phyloP scores from a whole-genome alignment of 257 asterid species.

The Solanum ossicruentum region DNA sequence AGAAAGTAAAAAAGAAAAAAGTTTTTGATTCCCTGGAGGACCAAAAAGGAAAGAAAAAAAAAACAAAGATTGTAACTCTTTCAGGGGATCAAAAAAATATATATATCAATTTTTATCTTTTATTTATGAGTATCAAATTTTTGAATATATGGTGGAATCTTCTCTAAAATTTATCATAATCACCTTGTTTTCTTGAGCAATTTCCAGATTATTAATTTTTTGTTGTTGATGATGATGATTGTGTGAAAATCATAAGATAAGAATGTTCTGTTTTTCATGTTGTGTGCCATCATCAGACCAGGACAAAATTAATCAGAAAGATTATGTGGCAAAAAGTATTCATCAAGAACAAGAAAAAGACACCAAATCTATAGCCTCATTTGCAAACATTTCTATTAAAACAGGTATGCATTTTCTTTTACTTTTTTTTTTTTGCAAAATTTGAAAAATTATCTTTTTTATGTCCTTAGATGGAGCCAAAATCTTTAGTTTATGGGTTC shows the following conservation, averaged over 20 bases:
- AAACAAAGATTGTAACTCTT: background rate
- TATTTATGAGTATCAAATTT: background rate
- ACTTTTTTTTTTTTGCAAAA: background rate
- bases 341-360: conserved; percentile 14
- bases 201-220: background rate
- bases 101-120: background rate
- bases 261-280: conserved; percentile 8
- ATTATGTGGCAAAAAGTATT: conserved; percentile 13
- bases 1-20: background rate
- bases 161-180: background rate
- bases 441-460: background rate
- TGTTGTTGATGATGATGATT: background rate
- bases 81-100: background rate
- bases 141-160: background rate
- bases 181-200: background rate
- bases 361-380: conserved; percentile 32
- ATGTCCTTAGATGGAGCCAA: background rate
- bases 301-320: background rate
- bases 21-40: background rate
- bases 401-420: conserved; percentile 3
- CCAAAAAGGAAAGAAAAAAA: background rate
- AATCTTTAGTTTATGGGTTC: background rate
- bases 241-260: background rate
- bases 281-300: background rate
- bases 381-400: conserved; percentile 45